A percentile compares a stretch with the other conserved stretches of the same genome.
phyloP scores from a whole-genome alignment of 163 green algal species.

The Chlamydomonas reinhardtii region DNA sequence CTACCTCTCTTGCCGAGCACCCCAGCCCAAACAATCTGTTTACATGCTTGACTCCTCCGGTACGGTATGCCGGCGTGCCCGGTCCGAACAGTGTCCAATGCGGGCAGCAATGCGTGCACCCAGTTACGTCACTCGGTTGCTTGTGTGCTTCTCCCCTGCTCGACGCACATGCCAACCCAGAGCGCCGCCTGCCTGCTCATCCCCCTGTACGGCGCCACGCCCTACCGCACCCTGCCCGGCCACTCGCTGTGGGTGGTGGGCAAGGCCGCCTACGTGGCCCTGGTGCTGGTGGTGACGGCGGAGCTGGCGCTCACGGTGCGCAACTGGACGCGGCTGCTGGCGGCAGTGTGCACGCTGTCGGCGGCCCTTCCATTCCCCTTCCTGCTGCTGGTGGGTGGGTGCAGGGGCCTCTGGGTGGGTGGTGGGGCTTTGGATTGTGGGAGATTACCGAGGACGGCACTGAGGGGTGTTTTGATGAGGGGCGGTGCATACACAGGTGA shows the following conservation, averaged over 20 bases:
- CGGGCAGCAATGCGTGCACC: too few relatives aligned
- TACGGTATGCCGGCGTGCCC: too few relatives aligned
- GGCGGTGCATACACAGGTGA: too few relatives aligned
- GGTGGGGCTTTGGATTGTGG: neutral
- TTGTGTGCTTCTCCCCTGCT: too few relatives aligned
- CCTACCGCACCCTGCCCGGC: constrained; percentile 12
- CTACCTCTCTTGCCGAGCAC: too few relatives aligned
- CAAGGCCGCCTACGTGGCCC: constrained; percentile 75
- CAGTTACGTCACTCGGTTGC: too few relatives aligned
- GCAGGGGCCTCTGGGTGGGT: neutral
- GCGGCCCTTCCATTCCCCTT: constrained; percentile 23
- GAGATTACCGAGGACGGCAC: neutral
- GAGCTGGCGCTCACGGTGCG: constrained; percentile 65
- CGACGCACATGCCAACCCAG: constrained; percentile 51
- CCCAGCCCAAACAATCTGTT: too few relatives aligned
- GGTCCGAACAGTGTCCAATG: too few relatives aligned
- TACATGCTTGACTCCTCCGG: too few relatives aligned
- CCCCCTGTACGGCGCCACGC: constrained; percentile 68
- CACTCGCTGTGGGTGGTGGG: constrained; percentile 56
- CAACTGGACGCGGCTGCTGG: constrained; percentile 17
- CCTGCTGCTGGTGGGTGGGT: constrained; percentile 15
- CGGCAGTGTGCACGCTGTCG: neutral
- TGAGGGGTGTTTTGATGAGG: too few relatives aligned
- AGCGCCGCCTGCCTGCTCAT: constrained; percentile 85
- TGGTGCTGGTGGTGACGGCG: constrained; percentile 79